Base-by-base conservation (phyloP, 805 yeast species). In the Zygosaccharomyces bailii region DNA sequence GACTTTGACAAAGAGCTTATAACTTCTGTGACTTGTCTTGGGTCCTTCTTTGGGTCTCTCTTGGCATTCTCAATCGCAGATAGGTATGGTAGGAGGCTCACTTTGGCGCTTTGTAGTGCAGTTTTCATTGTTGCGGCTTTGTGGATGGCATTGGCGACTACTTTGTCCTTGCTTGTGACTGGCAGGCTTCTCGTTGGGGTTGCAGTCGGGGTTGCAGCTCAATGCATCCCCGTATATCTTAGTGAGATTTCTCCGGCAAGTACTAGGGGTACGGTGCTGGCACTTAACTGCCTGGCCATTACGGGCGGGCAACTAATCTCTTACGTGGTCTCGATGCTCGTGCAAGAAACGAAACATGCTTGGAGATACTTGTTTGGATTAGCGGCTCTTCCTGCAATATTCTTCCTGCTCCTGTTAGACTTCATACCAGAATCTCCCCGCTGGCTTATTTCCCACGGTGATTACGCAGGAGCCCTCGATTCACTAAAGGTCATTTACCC, bases 171-270 rank as follows among this genome's bases (percentile, higher is more conserved):
- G 49, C 55, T 76, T 45, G 62, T 72, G 25, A 51, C 69, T 39
- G 91, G 91, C 1, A 70, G 91, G 46, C 71, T 77, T 23, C 60
- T 80, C 24, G 75, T 84, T 11, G 90, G 90, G n/a, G 55, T 82
- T 19, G 88, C 84, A 6, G 80, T 85, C 18, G 93, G 93, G 11
- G 75, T 76, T 20, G 82, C 85, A 4, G 76, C 89, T 0, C 84
- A 83, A 54, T 70, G 81, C 32, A 79, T 81, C 2, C 91, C 84
- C 0, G 70, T 77, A 10, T 78, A 74, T 55, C 65, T 78, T 10
- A 72, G 80, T 18, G 84, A 79, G 56, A 65, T 76, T 20, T 67
- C 76, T 3, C 75, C 77, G 2, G 61, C 72, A 2, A 61, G 54
- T 17, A 57, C 59, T 8, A 63, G 76, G 52, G 75, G 75, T 2